phyloP scores from a whole-genome alignment of 345 rosid genomes.

The Chamaenerion angustifolium region DNA sequence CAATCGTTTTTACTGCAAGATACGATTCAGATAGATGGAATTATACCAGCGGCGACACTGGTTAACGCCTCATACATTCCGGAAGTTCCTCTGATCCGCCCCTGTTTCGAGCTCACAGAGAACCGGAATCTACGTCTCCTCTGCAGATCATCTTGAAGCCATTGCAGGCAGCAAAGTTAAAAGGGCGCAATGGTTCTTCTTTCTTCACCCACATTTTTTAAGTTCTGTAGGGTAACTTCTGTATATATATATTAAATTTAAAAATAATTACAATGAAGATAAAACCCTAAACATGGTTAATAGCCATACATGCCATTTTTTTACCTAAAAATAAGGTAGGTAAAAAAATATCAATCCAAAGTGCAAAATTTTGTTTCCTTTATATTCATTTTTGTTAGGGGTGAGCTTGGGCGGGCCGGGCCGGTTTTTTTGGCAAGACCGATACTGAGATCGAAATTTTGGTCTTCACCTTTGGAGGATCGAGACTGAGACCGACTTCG shows the following conservation, averaged over 20 bases:
- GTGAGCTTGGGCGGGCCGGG: no score
- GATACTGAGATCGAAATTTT: no score
- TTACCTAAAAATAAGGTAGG: background rate
- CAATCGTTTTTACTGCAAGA: background rate
- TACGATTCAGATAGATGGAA: background rate
- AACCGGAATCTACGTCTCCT: no score
- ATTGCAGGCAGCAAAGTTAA: no score
- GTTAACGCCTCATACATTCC: background rate
- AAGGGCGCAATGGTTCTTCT: no score
- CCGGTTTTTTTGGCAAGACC: no score
- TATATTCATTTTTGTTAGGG: background rate
- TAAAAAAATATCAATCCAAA: background rate
- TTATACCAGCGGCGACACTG: background rate
- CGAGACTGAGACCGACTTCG: no score
- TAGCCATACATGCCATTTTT: background rate
- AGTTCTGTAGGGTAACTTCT: no score
- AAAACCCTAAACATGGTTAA: constrained; percentile 3
- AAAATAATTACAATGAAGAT: background rate
- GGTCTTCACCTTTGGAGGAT: no score
- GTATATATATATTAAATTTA: no score
- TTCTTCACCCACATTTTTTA: no score
- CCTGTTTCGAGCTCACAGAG: background rate
- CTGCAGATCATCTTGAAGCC: no score
- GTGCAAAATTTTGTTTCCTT: background rate
- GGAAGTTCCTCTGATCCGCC: background rate